Base-by-base conservation (phyloP, 257 asterid genomes). In the Cinchona pubescens region DNA sequence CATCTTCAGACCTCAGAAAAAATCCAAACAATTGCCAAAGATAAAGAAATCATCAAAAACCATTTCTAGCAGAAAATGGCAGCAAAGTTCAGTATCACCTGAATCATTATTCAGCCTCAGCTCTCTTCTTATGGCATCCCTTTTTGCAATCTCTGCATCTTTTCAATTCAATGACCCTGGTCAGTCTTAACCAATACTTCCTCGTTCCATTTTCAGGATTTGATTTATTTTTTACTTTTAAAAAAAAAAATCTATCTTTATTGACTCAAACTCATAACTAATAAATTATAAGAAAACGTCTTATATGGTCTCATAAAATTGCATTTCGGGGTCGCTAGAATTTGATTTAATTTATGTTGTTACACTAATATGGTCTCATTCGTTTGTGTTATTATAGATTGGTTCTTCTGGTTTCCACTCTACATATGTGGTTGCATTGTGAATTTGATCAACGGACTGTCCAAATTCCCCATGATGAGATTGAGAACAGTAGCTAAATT, bases 351-450 rank as follows among this genome's bases (percentile, higher is more conserved):
- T 38, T 32, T 51, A 35, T 18, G 56, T 49, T 2, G 56, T 18
- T 18, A 8, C 25, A 16, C 19, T 49, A 49, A 49, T 49, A 49
- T 2, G 56, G 25, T 62, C 1, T 16, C n/a, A 11, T 45, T 46
- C 0, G 11, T 76, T 15, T 78, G 58, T 11, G 25, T 65, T 38
- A 10, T 72, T 75, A 23, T 38, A 85, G 89, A 81, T 83, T 83
- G 87, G 89, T 85, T 73, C 71, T 76, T 85, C 4, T 83, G 87
- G 89, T 49, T 83, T 81, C 85, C 89, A 13, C 71, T 85, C 19
- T 85, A 83, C 73, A 51, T 79, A n/a, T 59, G 34, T 63, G 81
- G 83, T 67, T 79, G 76, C 75, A 48, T 79, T 14, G 86, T 85
- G 67, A 85, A 76, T 64, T 14, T 83, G 79, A 74, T 48, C 65